These are phyloP conservation scores for Pseudonectria buxi DNA, from an alignment of 2,329 filamentous ascomycete genomes.

Conservation along the genomic window DNA sequence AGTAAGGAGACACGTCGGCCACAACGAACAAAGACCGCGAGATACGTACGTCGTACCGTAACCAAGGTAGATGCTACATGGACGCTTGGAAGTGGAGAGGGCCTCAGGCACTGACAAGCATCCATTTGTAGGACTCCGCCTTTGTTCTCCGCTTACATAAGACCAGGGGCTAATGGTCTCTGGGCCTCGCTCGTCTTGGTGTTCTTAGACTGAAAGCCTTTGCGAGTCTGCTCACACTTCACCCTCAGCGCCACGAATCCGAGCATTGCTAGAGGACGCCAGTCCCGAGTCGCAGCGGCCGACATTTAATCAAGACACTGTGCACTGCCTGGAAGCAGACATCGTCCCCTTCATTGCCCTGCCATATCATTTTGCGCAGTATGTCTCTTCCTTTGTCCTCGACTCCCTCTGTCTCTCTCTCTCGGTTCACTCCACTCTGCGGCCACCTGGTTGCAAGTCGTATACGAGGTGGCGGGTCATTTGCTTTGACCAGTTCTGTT, in stretches of 20 bases:
- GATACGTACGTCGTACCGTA: no score
- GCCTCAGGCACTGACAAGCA: conserved; percentile 16
- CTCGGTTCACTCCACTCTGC: conserved; percentile 3
- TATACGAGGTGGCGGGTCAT: conserved; percentile 7
- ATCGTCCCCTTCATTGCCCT: conserved; percentile 23
- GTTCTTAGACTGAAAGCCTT: conserved; percentile 9
- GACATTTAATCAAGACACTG: conserved; percentile 20
- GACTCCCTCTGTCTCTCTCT: no score
- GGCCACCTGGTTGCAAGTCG: conserved; percentile 11
- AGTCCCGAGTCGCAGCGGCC: conserved; percentile 24
- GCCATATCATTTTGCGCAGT: conserved; percentile 23
- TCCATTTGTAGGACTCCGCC: conserved; percentile 8
- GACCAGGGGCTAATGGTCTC: conserved; percentile 18
- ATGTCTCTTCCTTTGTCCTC: no score
- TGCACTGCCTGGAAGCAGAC: conserved; percentile 35
- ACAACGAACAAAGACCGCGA: no score
- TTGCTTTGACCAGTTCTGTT: conserved; percentile 2
- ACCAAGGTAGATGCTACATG: no score
- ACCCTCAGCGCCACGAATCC: conserved; percentile 12
- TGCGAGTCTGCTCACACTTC: conserved; percentile 18
- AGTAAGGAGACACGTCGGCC: no score
- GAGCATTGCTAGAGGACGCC: conserved; percentile 21
- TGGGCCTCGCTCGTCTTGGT: conserved; percentile 1
- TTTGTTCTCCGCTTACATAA: conserved; percentile 18
- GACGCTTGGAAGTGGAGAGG: conserved; percentile 1